Base-by-base conservation (phyloP, 371 early-diverging fungal genomes). In the Mucor velutinosus region DNA sequence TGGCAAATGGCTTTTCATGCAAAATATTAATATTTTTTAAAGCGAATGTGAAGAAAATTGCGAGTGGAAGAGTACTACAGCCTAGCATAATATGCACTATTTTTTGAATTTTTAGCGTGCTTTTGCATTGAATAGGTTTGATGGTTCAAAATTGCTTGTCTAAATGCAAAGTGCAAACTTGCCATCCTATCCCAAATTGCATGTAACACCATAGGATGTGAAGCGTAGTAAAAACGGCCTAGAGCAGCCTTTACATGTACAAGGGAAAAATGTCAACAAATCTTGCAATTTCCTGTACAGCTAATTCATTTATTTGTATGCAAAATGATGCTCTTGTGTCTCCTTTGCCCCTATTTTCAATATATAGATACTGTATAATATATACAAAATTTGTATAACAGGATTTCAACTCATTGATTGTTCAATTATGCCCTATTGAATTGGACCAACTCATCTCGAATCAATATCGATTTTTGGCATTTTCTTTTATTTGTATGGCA, bases 231-330 rank as follows among this genome's bases (percentile, higher is more conserved):
- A 23, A 1, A 25, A 21, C 11, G 53, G 53, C 25, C 53, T 53
- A 27, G 53, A 53, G 27, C 53, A 27, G 53, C 4, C 27, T 27
- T 7, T 4, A 27, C 21, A 11, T 47, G 21, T 19, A 47, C 5
- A 53, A 53, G 27, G 53, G 53, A 53, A 53, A 53, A 53, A 53
- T 53, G 53, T 53, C 53, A 53, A 47, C 7, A 47, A 47, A 47
- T 47, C 19, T 21, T 47, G 21, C 11, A 47, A 0, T 23, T 53
- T 11, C 11, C 53, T 53, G 53, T 53, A 41, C 41, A 53, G 12
- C 27, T 53, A 53, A 53, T 53, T 53, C 27, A 53, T 27, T 25
- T 53, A 53, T 21, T 11, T 53, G 6, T 53, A 53, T 53, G 53
- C 23, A 21, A 53, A 25, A 53, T 53, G 53, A 53, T 53, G 53